Base-by-base conservation (phyloP, 225 moss, liverwort and hornwort species). In the Marchantia polymorpha region DNA sequence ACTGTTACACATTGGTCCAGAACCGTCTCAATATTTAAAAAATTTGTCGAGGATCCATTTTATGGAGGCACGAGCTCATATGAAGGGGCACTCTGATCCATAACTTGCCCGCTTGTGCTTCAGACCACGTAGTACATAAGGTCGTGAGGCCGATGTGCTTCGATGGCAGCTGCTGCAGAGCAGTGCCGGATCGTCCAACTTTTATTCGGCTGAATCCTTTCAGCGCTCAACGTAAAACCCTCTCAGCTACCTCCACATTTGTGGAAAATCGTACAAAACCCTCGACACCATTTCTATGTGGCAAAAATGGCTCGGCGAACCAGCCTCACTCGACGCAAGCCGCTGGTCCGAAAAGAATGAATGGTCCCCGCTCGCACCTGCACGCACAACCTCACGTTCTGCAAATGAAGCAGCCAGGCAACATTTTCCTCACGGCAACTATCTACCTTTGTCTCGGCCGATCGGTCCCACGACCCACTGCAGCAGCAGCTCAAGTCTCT, bases 251-350 rank as follows among this genome's bases (percentile, higher is more conserved):
- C 12, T 64, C 77, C 64, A 77, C 76, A 19, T 29, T 64, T 26
- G 76, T 23, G 49, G 47, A 1, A 77, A 77, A 49, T 47, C 47
- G 64, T 77, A 47, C 77, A 77, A 51, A 77, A 64, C 27, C 64
- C 64, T 64, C 31, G 48, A 51, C 64, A 54, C 61, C 65, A 29
- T 29, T 52, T 64, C 10, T 50, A 64, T 49, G 22, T 49, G 46
- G 50, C 48, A 48, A 50, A 77, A 64, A 48, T 50, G 23, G 64
- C 22, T 19, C 23, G 7, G 5, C 64, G 5, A 64, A 49, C 77
- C 48, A 51, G 64, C 39, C 39, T 39, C 39, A 39, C 39, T 39
- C 39, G 39, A 39, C n/a, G n/a, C n/a, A n/a, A 39, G 39, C 39
- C 5, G 39, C 63, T 50, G 71, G 50, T 50, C 22, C 50, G 6